Base-by-base conservation (phyloP, 164 flowering plant species). In the Taxillus chinensis region DNA sequence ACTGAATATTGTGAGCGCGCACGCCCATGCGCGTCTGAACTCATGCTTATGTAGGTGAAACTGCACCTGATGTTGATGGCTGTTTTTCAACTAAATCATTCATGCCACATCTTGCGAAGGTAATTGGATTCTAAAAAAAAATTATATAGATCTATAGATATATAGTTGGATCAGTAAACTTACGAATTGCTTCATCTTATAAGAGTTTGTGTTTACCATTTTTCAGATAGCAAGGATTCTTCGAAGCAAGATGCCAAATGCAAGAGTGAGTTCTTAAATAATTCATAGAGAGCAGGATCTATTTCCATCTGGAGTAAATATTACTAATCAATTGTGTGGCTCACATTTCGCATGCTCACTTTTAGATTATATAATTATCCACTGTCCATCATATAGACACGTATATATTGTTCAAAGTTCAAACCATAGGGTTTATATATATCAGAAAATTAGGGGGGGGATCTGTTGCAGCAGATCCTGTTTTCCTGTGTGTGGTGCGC, bases 201-300 rank as follows among this genome's bases (percentile, higher is more conserved):
- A 5, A 60, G 41, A 45, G 41, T 53, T 55, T 65, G 1, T 62
- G 6, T 48, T 68, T 62, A 17, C 41, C n/a, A 45, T 64, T 67
- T 43, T 61, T 65, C 88, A 90, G 97, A 74, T 93, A 58, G 79
- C 86, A 57, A 86, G 67, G 70, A 73, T 83, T 75, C 91, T 93
- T 62, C 87, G 82, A 52, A 83, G 90, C 61, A 63, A 88, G 74
- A 83, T 86, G 85, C 99, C 97, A 57, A 86, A 89, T 63, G 77
- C 86, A 39, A 83, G 83, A 72, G 99, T 92, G 63, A 70, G 83
- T 75, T 58, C 14, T 27, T 27, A 27, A 27, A 2, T 45, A 27
- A 8, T 41, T 2, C 57, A 17, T 4, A 12, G 13, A n/a, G 27
- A 43, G 27, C 37, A 16, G 17, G 5, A 16, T 52, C 55, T 4